Evolutionary conservation across 1,284 basidiomycete genomes (phyloP).

Genomic region (Sporisorium graminicola): DNA sequence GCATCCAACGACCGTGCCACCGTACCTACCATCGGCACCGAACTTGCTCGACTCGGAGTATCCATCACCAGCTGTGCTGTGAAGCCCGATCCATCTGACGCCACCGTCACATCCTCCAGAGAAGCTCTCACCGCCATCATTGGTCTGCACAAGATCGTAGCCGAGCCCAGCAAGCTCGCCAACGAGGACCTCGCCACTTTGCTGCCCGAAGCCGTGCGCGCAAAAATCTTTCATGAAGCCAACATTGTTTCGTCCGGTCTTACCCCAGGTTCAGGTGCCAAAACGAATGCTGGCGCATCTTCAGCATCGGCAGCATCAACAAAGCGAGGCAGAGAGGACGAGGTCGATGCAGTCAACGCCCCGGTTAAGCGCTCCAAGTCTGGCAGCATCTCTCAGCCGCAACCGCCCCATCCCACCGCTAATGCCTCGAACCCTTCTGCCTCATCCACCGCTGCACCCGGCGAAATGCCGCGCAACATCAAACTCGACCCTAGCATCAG

Average conservation of each 20-base stretch:
- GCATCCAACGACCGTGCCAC: constrained; percentile 28
- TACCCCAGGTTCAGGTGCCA: constrained; percentile 5
- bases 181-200: constrained; percentile 38
- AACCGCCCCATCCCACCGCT: constrained; percentile 4
- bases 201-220: constrained; percentile 27
- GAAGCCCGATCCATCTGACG: constrained; percentile 10
- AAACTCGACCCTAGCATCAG: constrained; percentile 43
- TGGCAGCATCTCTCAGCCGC: constrained; percentile 36
- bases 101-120: constrained; percentile 8
- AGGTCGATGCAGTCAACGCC: constrained; percentile 5
- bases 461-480: constrained; percentile 26
- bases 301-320: constrained; percentile 3
- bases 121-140: constrained; percentile 36
- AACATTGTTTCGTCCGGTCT: constrained; percentile 41
- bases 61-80: constrained; percentile 45
- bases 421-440: background rate
- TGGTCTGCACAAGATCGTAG: constrained; percentile 38
- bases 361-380: constrained; percentile 46
- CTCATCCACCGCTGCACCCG: constrained; percentile 1
- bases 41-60: constrained; percentile 22
- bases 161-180: constrained; percentile 35
- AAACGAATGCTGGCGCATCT: background rate
- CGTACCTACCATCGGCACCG: constrained; percentile 9
- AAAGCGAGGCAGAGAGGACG: constrained; percentile 39
- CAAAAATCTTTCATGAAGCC: constrained; percentile 36